Evolutionary conservation across 2,329 filamentous ascomycete species (phyloP).

Genomic region (Colletotrichum melonis): DNA sequence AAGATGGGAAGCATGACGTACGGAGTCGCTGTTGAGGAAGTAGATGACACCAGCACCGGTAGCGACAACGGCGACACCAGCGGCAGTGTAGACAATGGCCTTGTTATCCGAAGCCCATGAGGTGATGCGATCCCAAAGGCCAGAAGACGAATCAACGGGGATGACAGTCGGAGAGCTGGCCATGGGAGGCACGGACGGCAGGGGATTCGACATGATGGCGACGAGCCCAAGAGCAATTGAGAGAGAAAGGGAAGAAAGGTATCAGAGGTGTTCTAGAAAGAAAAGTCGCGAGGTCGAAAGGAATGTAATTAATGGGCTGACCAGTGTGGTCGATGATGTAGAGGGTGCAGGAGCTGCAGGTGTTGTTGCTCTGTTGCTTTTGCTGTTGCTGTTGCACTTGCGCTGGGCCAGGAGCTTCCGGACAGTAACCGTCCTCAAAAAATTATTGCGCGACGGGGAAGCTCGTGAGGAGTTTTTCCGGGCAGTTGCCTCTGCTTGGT

Average conservation of each 20-base stretch:
- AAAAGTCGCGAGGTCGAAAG: slow-evolving; percentile 15
- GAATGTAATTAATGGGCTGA: slow-evolving; percentile 28
- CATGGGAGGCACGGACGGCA: slow-evolving; percentile 58
- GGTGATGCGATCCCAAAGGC: slow-evolving; percentile 89
- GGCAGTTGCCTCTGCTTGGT: slow-evolving; percentile 13
- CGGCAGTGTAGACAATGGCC: slow-evolving; percentile 94
- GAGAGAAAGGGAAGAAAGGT: slow-evolving; percentile 38
- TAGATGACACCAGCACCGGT: slow-evolving; percentile 93
- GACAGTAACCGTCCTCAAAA: slow-evolving; percentile 29
- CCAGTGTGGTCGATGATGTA: slow-evolving; percentile 44
- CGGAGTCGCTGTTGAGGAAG: slow-evolving; percentile 77
- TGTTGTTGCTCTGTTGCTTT: slow-evolving; percentile 21
- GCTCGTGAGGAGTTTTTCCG: slow-evolving; percentile 35
- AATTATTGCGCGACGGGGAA: slow-evolving; percentile 37
- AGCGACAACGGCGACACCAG: slow-evolving; percentile 91
- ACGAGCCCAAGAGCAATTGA: slow-evolving; percentile 37
- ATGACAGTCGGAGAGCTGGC: slow-evolving; percentile 55
- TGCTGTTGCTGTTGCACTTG: slow-evolving; percentile 25
- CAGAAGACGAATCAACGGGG: slow-evolving; percentile 68
- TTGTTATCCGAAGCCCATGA: slow-evolving; percentile 97
- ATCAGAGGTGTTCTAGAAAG: slow-evolving; percentile 12
- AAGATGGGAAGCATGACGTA: slow-evolving; percentile 49
- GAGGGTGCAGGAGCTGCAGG: slow-evolving; percentile 45
- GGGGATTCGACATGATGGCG: slow-evolving; percentile 55
- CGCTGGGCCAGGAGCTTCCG: slow-evolving; percentile 30